Evolutionary conservation across 495 filamentous ascomycete species (phyloP).

Genomic region (Cercophora samala): DNA sequence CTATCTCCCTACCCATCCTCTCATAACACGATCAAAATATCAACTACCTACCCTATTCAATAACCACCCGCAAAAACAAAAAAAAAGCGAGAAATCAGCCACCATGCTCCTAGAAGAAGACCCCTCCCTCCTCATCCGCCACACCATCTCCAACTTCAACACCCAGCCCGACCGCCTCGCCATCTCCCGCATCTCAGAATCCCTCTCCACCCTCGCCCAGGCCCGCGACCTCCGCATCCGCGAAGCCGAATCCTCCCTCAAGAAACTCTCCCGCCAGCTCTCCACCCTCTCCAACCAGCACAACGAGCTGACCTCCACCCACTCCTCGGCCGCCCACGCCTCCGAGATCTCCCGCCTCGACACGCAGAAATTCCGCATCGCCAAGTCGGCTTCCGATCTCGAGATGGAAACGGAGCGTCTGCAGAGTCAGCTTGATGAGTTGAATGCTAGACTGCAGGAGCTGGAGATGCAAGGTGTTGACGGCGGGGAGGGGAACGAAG

Average conservation of each 20-base stretch:
- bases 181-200: slow-evolving; percentile 81
- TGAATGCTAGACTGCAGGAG: slow-evolving; percentile 72
- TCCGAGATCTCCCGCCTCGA: slow-evolving; percentile 77
- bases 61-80: slow-evolving; percentile 41
- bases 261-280: slow-evolving; percentile 70
- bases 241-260: slow-evolving; percentile 66
- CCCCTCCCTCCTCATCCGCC: slow-evolving; percentile 82
- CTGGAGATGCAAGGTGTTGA: slow-evolving; percentile 77
- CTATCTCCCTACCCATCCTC: neutral
- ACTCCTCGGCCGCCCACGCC: slow-evolving; percentile 74
- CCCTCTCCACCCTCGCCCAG: slow-evolving; percentile 71
- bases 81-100: too few relatives aligned
- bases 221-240: slow-evolving; percentile 72
- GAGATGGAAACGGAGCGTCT: slow-evolving; percentile 91
- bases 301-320: slow-evolving; percentile 62
- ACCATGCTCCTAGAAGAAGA: slow-evolving; percentile 99
- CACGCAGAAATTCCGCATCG: slow-evolving; percentile 90
- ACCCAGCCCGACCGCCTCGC: slow-evolving; percentile 81
- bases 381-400: slow-evolving; percentile 80
- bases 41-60: neutral
- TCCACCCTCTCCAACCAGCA: slow-evolving; percentile 66
- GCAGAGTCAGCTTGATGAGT: slow-evolving; percentile 71
- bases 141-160: slow-evolving; percentile 92
- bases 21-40: too few relatives aligned
- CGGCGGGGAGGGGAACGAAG: slow-evolving; percentile 45